Evolutionary conservation across 345 rosid species (phyloP), one percentile per base, ranked within the genome.

Genomic region (Camelina laxa): DNA sequence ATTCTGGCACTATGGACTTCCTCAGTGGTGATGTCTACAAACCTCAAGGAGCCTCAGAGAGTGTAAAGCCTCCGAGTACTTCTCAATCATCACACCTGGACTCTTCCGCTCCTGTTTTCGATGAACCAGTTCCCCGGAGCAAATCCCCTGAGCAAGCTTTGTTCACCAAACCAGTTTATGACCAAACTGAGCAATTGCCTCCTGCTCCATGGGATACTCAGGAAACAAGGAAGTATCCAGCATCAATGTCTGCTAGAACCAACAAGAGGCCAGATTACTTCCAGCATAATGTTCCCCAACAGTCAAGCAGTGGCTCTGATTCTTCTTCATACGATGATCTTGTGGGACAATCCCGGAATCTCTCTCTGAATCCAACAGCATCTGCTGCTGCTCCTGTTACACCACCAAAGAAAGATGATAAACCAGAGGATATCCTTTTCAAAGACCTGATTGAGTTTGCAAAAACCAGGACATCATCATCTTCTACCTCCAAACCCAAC

Each of bases 1-100:
- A 85, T 31, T 72, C 92, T 14, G 80, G 82, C 39, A 9, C 78
- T 65, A 55, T 85, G 63, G 98, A 94, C 77, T 94, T 81, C 80
- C 98, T 94, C 78, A 94, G 98, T 74, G 98, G 98, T 15, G 97
- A 94, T 61, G 65, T 64, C 60, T 94, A 88, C 85, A 87, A 84
- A 75, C 84, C 86, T 30, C 86, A 80, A 74, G 89, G 65, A 54
- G 68, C 82, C 57, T 71, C 86, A 5, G 83, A 66, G 53, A 63
- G 57, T 64, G 51, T 77, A 51, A 80, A 75, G 76, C 51, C 72
- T 51, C 80, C 76, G 72, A 76, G 55, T 62, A 91, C 71, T 63
- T 88, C 48, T 85, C 87, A 17, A 49, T 70, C 76, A 61, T 62
- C 71, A 63, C 19, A 54, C 19, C 60, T 10, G 20, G 72, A 49